Evolutionary conservation across 2,329 filamentous ascomycete species (phyloP), one percentile per base, ranked within the genome.

Genomic region (Lachnum nothofagi): DNA sequence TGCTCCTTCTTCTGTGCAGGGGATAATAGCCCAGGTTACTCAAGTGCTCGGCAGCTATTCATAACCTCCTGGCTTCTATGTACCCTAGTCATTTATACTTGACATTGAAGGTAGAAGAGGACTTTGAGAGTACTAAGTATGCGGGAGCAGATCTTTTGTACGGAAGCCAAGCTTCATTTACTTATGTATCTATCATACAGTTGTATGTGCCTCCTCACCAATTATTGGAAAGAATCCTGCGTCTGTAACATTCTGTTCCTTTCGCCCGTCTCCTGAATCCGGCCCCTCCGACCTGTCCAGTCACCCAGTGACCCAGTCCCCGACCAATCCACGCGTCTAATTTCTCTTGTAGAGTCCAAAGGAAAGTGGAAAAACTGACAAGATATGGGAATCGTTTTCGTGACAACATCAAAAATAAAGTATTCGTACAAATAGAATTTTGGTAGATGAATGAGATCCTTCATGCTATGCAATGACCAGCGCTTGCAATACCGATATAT

Each of bases 401-500:
- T 51, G 42, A 37, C 48, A 41, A 50, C 48, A 34, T 53, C 29
- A 47, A 42, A 44, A 50, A 35, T 40, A 14, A 38, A 9, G 27
- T 20, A 47, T 27, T 37, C 47, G 35, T 53, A 53, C 51, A 53
- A 51, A 34, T 40, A 53, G 24, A 34, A 25, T 29, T 33, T 17
- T 33, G 22, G 16, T 43, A 22, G 16, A 43, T n/a, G 23, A 23
- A 12, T 20, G 31, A 44, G 20, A 37, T 35, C 20, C 41, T 44
- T 49, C 48, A 53, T 53, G 54, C 49, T 47, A 60, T 60, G 55
- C 54, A 54, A 55, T 55, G 29, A 44, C 53, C 52, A 56, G 55
- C 50, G 48, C 52, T 56, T 54, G 51, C 47, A 56, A 58, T 54
- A 51, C 47, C 53, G 44, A 44, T 44, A 24, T 39, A 24, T 39